Evolutionary conservation across 2,329 filamentous ascomycete genomes (phyloP), one percentile per base, ranked within the genome.

Genomic region (Gyromitra esculenta): DNA sequence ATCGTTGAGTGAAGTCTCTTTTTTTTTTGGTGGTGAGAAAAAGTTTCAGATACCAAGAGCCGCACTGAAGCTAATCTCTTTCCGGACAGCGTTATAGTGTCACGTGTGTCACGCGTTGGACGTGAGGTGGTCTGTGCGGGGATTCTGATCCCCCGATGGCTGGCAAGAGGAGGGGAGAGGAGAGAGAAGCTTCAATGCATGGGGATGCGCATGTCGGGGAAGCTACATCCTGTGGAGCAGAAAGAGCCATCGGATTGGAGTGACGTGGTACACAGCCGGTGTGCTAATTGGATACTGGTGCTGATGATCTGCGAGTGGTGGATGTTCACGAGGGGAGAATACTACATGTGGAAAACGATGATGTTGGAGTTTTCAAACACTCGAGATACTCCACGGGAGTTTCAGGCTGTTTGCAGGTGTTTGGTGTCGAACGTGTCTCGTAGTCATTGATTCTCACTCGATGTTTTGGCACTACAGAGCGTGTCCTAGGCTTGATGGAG

Each of bases 41-140:
- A 68, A 57, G 52, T 67, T 66, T 66, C 48, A 13, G 25, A 68
- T 45, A 13, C 39, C 25, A 31, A 48, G 65, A 68, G 65, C 65
- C 65, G 18, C 65, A 37, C 31, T 4, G 52, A 31, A 7, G 6
- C 50, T 54, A 54, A 13, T 4, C 50, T 21, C 1, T 21, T 54
- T 54, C 8, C 21, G 18, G 50, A 54, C 21, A 31, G 21, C 21
- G 21, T 31, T 54, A 54, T 54, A 54, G 18, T n/a, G 25, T 57
- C 54, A 57, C 54, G 54, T 57, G 54, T 57, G 54, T 57, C 54
- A 57, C 54, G 13, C 25, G 13, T 57, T 15, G 11, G 25, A 56
- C 52, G 52, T 8, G 54, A 37, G 9, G 6, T 52, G n/a, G 48
- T 52, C 48, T 18, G 48, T 52, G 48, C 48, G 48, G 18, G 48